Evolutionary conservation across 2,329 filamentous ascomycete species (phyloP), one percentile per base, ranked within the genome.

Genomic region (Cephalotrichum gorgonifer): DNA sequence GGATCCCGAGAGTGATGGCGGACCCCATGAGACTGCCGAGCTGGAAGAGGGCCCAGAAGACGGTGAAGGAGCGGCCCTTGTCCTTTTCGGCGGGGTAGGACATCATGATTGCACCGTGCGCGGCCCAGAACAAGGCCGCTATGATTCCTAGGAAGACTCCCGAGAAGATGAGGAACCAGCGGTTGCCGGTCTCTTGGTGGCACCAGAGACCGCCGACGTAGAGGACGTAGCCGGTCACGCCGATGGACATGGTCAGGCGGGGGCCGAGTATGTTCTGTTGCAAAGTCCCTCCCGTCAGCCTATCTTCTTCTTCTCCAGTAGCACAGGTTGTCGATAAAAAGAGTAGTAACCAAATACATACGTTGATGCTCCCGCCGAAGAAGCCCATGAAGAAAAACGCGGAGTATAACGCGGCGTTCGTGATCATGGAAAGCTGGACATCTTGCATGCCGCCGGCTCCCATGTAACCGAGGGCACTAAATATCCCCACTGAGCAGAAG

Each of bases 391-490:
- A 25, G 35, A 45, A 39, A 42, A 53, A 53, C n/a, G 53, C 48
- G 17, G 48, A 48, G 7, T 64, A 64, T 4, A 57, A 43, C 15
- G 55, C 54, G 22, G 52, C 52, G 31, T 56, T 55, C 44, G 52
- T 47, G 33, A 51, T 49, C 46, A 49, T 62, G 42, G 27, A 27
- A 2, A 78, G 65, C 44, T 68, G 76, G 0, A 73, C 73, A 43
- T 69, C 65, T 50, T 76, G 69, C 2, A 70, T 70, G 27, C 74
- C 74, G 31, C 74, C 74, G 1, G 74, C 75, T 12, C 75, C 74
- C 4, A 75, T 60, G 1, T 66, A 63, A 51, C 73, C 76, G 70
- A 77, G 75, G 1, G 75, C 75, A 56, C 75, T 77, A 74, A 75
- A 78, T 3, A 78, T 57, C 0, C 71, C 71, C 0, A 71, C 71